Evolutionary conservation across 352 stramenopile species (phyloP).

Genomic region (Phytophthora cryptogea): DNA sequence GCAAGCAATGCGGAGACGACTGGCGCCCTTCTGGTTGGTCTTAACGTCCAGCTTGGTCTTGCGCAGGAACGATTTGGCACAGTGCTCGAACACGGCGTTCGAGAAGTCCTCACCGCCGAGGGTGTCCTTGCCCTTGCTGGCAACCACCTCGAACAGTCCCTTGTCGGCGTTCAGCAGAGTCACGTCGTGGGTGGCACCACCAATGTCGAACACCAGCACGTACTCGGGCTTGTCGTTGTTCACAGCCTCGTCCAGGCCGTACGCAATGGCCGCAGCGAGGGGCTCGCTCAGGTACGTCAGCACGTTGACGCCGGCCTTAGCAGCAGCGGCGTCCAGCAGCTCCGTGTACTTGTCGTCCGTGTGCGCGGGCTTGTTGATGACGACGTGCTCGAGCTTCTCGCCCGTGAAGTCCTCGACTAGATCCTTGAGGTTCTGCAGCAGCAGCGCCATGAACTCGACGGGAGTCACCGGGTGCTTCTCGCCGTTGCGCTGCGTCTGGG

Average conservation of each 20-base stretch:
- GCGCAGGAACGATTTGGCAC: conserved; percentile 94
- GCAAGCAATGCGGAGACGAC: conserved; percentile 94
- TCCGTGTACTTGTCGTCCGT: conserved; percentile 75
- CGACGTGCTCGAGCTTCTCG: conserved; percentile 74
- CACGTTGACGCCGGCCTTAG: conserved; percentile 94
- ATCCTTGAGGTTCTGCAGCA: conserved; percentile 86
- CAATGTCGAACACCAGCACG: conserved; percentile 98
- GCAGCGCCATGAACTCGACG: conserved; percentile 79
- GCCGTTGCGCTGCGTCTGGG: conserved; percentile 74
- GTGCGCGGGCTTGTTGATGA: conserved; percentile 81
- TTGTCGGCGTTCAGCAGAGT: conserved; percentile 97
- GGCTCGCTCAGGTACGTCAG: conserved; percentile 98
- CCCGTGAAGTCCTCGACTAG: conserved; percentile 89
- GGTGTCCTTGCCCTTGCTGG: conserved; percentile 95
- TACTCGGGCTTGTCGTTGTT: conserved; percentile 91
- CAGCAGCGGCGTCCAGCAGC: conserved; percentile 78
- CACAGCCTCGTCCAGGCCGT: conserved; percentile 95
- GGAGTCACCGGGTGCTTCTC: conserved; percentile 69
- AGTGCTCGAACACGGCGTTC: conserved; percentile 96
- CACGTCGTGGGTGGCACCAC: conserved; percentile 97
- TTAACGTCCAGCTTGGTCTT: conserved; percentile 94
- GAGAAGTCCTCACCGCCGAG: conserved; percentile 98
- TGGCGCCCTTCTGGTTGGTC: conserved; percentile 93
- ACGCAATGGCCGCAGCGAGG: conserved; percentile 98
- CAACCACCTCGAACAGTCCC: conserved; percentile 98